phyloP scores from a whole-genome alignment of 352 stramenopile genomes.

The Labyrinthula sp. region DNA sequence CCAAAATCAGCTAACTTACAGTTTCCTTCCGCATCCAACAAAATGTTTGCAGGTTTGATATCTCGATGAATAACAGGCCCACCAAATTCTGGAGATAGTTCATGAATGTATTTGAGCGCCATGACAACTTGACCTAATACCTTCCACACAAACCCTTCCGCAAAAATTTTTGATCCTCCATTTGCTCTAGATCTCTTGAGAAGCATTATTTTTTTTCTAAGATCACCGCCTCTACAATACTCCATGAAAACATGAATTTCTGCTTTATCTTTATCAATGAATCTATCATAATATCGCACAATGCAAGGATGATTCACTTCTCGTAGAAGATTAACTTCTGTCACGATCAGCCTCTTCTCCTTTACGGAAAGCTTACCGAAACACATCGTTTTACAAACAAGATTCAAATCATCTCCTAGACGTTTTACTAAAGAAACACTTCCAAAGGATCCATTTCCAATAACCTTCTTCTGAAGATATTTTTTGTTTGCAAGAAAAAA shows the following conservation, averaged over 20 bases:
- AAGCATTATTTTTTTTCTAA: constrained; percentile 40
- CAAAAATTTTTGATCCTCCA: constrained; percentile 45
- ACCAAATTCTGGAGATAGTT: constrained; percentile 10
- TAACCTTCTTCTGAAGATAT: constrained; percentile 60
- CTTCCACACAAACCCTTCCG: constrained; percentile 72
- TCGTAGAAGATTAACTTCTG: constrained; percentile 72
- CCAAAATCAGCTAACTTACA: constrained; percentile 70
- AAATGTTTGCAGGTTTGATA: constrained; percentile 73
- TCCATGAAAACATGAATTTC: constrained; percentile 85
- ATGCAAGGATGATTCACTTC: constrained; percentile 72
- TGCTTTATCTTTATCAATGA: constrained; percentile 67
- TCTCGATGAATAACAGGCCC: constrained; percentile 66
- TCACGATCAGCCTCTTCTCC: constrained; percentile 74
- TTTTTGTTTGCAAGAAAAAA: too few species aligned
- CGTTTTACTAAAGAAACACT: constrained; percentile 63
- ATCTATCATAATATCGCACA: constrained; percentile 68
- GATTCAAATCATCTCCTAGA: constrained; percentile 60
- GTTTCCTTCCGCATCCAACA: constrained; percentile 64
- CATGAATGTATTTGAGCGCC: constrained; percentile 62
- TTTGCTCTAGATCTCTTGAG: constrained; percentile 35
- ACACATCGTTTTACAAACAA: constrained; percentile 73
- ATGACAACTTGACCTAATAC: constrained; percentile 70
- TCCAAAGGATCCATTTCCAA: constrained; percentile 68
- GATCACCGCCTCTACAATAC: constrained; percentile 63
- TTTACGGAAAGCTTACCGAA: constrained; percentile 71